phyloP scores from a whole-genome alignment of 106 monocot species.

The Dioscorea alata region DNA sequence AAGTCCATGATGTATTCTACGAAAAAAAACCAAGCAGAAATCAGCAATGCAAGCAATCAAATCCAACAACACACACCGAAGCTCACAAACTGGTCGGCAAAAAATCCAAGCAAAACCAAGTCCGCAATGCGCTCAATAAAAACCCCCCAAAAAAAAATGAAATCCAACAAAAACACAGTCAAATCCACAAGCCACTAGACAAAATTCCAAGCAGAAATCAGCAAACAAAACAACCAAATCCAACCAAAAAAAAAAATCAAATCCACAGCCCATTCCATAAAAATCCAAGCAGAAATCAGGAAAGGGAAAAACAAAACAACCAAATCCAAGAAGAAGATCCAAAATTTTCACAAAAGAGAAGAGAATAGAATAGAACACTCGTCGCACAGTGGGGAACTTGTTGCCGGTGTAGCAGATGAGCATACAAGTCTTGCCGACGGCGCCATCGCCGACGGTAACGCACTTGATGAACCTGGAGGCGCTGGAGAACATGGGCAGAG shows the following conservation, averaged over 20 bases:
- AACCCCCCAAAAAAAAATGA: too few species aligned
- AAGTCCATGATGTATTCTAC: too few species aligned
- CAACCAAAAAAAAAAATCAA: too few species aligned
- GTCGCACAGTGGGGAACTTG: slow-evolving; percentile 84
- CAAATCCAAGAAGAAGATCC: background rate
- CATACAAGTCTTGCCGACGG: slow-evolving; percentile 96
- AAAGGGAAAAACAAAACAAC: background rate
- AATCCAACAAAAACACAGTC: too few species aligned
- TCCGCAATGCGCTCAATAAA: too few species aligned
- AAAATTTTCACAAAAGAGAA: background rate
- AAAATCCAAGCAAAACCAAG: too few species aligned
- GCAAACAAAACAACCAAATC: background rate
- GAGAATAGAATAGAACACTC: background rate
- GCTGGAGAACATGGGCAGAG: slow-evolving; percentile 32
- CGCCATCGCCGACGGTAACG: slow-evolving; percentile 89
- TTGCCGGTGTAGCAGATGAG: slow-evolving; percentile 99
- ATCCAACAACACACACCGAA: too few species aligned
- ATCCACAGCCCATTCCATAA: background rate
- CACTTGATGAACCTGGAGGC: slow-evolving; percentile 91
- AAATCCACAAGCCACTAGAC: background rate
- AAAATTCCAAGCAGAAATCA: background rate
- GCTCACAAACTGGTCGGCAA: too few species aligned
- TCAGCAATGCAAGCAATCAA: too few species aligned
- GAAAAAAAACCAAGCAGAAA: too few species aligned
- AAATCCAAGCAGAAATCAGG: background rate